Percentiles rank a stretch among this genome's conserved stretches.
phyloP scores from a whole-genome alignment of 257 asterid species.

The Ballota nigra region DNA sequence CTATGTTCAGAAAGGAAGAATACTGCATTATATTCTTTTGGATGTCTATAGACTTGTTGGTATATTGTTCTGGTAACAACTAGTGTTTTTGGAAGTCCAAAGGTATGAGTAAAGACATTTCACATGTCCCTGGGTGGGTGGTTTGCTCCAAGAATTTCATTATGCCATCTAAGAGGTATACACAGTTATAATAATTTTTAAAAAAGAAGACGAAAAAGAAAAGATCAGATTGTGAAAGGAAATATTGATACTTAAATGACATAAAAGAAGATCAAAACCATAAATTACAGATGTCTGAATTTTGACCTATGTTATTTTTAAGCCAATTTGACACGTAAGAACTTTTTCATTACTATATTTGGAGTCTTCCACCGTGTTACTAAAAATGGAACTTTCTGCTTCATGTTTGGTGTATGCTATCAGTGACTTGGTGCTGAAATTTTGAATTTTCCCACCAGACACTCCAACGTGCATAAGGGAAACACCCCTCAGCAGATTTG shows the following conservation, averaged over 20 bases:
- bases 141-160: neutral
- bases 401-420: neutral
- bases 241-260: too few relatives aligned
- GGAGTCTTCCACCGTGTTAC: too few relatives aligned
- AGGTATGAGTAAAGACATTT: neutral
- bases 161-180: neutral
- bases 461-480: neutral
- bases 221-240: too few relatives aligned
- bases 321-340: too few relatives aligned
- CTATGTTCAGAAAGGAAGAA: neutral
- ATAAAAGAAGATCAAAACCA: too few relatives aligned
- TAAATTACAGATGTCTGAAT: too few relatives aligned
- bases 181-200: neutral
- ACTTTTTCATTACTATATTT: too few relatives aligned
- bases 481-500: too few relatives aligned
- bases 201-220: neutral
- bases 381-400: neutral
- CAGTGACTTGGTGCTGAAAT: neutral
- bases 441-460: neutral
- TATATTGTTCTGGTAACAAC: neutral
- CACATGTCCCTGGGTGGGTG: neutral
- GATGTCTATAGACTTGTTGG: slow-evolving; percentile 8
- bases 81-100: neutral
- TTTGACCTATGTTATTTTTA: too few relatives aligned
- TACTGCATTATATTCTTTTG: neutral